Base-by-base conservation (phyloP, 2,329 filamentous ascomycete genomes). In the Fusarium clavum region DNA sequence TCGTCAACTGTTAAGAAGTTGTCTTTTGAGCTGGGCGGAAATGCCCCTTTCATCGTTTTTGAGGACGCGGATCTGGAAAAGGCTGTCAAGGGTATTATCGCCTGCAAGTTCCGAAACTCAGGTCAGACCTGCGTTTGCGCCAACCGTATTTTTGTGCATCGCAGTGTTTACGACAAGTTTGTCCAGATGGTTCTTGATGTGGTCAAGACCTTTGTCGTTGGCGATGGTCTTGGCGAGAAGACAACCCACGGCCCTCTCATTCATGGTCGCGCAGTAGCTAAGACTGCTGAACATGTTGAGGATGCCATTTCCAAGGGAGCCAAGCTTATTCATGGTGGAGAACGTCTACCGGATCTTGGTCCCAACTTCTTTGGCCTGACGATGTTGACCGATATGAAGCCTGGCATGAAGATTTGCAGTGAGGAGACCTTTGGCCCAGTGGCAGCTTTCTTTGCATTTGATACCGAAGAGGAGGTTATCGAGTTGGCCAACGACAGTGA, bases 341-440 rank as follows among this genome's bases (percentile, higher is more conserved):
- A 90, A 77, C 67, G 62, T 9, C 79, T 90, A 44, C 82, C 87
- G 8, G 84, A 90, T 34, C 81, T 92, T 3, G 90, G 90, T 2
- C 79, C 82, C 14, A 91, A 91, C 79, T 93, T 91, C 81, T 92
- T 88, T 79, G 84, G 89, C 67, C 88, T 89, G 1, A 93, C 91
- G 0, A 89, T 93, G 32, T 84, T 93, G 61, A 86, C 88, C 27
- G 87, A 87, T 56, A 91, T 92, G 87, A 91, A 81, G 49, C 82
- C 83, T 62, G 86, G 89, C 38, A 93, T 93, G 91, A 81, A 85
- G 62, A 81, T 93, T 51, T 86, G 88, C 27, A 82, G 82, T 3
- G 91, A 93, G 73, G 91, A 93, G 79, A 93, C 90, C 0, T 93
- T 93, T 71, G 91, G 91, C 1, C 91, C 91, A 8, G 86, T 93